Evolutionary conservation across 139 green algal genomes (phyloP).

Genomic region (Chlorella sp.): DNA sequence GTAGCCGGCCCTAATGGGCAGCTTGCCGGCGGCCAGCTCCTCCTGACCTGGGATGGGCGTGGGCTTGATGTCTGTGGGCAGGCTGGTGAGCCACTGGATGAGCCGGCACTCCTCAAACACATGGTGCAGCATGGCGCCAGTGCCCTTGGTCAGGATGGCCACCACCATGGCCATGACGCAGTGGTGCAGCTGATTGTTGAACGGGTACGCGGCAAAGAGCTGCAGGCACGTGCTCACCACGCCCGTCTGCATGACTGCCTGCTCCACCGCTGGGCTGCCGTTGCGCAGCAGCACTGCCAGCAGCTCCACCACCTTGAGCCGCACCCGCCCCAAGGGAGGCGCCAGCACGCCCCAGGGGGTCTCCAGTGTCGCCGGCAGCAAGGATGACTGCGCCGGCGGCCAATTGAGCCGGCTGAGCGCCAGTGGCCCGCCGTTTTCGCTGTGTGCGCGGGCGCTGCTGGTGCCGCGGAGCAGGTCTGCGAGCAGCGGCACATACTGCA

Average conservation of each 20-base stretch:
- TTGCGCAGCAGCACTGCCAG: slow-evolving; percentile 71
- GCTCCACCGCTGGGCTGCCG: slow-evolving; percentile 42
- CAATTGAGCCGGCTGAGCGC: too few species aligned
- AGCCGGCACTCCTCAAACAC: slow-evolving; percentile 55
- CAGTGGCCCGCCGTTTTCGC: too few species aligned
- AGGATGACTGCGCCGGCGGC: too few species aligned
- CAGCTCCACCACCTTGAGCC: slow-evolving; percentile 77
- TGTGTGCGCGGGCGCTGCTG: too few species aligned
- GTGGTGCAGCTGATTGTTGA: slow-evolving; percentile 89
- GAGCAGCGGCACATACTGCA: slow-evolving; percentile 44
- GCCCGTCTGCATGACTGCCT: slow-evolving; percentile 40
- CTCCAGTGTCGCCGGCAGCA: too few species aligned
- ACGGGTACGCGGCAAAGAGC: slow-evolving; percentile 75
- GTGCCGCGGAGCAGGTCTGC: slow-evolving; percentile 13
- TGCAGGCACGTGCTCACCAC: slow-evolving; percentile 53
- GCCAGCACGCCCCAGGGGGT: slow-evolving; percentile 71
- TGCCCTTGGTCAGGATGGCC: slow-evolving; percentile 26
- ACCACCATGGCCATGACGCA: slow-evolving; percentile 57
- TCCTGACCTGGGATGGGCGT: slow-evolving; percentile 26
- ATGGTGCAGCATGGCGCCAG: slow-evolving; percentile 46
- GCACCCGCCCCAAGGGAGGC: slow-evolving; percentile 59
- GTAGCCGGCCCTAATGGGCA: slow-evolving; percentile 68
- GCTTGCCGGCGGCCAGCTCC: slow-evolving; percentile 14
- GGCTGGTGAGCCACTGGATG: slow-evolving; percentile 54
- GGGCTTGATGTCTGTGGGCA: slow-evolving; percentile 44